Conservation (phyloP, 345 rosid genomes). For the Excoecaria agallocha region DNA sequence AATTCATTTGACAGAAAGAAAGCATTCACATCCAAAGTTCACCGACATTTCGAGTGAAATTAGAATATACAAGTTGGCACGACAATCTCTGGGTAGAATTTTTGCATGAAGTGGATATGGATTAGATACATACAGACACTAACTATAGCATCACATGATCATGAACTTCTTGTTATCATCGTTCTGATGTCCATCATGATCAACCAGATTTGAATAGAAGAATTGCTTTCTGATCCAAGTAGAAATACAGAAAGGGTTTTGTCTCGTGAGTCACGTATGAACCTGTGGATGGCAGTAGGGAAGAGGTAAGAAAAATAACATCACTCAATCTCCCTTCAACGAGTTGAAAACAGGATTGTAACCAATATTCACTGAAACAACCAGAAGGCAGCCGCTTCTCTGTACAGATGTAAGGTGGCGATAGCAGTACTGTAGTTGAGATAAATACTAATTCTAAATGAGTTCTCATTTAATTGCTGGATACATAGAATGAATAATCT, state of each 20-base stretch:
- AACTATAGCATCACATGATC: constrained; percentile 16
- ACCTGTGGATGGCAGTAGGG: constrained; percentile 39
- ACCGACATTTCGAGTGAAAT: constrained; percentile 19
- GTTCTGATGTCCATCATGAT: constrained; percentile 9
- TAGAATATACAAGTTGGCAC: constrained; percentile 38
- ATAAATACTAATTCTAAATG: background rate
- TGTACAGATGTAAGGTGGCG: background rate
- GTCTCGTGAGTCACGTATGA: constrained; percentile 98
- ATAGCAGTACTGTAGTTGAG: background rate
- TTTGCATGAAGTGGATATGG: constrained; percentile 19
- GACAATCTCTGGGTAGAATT: constrained; percentile 21
- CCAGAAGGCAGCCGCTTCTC: background rate
- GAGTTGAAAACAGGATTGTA: background rate
- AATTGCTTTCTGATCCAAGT: constrained; percentile 88
- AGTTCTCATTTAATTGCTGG: background rate
- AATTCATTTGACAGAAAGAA: background rate
- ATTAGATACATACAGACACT: constrained; percentile 36
- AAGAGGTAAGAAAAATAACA: background rate
- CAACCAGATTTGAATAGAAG: constrained; percentile 91
- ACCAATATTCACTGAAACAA: background rate
- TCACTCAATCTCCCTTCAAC: background rate
- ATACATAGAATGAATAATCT: background rate
- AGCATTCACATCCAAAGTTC: constrained; percentile 16
- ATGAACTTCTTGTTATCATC: constrained; percentile 8
- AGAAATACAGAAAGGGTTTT: constrained; percentile 91